These are phyloP conservation scores for Hibiscus syriacus DNA, from an alignment of 345 rosid genomes.

Conservation along the genomic window DNA sequence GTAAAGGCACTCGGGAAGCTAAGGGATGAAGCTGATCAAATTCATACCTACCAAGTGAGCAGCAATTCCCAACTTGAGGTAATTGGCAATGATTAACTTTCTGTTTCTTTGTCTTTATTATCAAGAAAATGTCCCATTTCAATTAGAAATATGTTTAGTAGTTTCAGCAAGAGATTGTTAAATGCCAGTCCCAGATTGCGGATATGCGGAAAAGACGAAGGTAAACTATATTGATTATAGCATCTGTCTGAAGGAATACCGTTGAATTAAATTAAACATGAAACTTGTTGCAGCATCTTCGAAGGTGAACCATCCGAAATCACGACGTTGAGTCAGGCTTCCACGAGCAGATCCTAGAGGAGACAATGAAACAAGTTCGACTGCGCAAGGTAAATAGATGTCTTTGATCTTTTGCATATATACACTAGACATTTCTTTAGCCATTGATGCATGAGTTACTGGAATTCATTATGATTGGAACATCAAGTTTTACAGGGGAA, in stretches of 20 bases:
- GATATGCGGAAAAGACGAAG: slow-evolving; percentile 32
- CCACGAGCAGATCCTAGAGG: slow-evolving; percentile 30
- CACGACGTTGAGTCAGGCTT: slow-evolving; percentile 22
- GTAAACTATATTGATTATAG: slow-evolving; percentile 9
- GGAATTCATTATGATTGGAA: not conserved
- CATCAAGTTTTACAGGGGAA: slow-evolving; percentile 25
- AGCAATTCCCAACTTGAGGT: too few relatives aligned
- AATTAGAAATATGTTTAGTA: too few relatives aligned
- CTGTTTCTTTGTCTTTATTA: too few relatives aligned
- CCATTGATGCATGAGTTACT: not conserved
- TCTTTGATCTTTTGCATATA: not conserved
- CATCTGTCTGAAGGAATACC: not conserved
- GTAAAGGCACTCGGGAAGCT: slow-evolving; percentile 24
- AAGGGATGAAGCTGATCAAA: slow-evolving; percentile 21
- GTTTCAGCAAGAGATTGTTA: slow-evolving; percentile 22
- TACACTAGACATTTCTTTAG: not conserved
- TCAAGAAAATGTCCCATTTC: too few relatives aligned
- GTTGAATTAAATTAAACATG: not conserved
- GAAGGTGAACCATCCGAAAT: slow-evolving; percentile 28
- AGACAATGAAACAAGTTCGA: slow-evolving; percentile 20
- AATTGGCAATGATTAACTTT: too few relatives aligned
- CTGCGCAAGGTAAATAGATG: slow-evolving; percentile 23
- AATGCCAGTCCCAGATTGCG: slow-evolving; percentile 18
- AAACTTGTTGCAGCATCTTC: slow-evolving; percentile 20
- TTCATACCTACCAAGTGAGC: too few relatives aligned